phyloP scores from a whole-genome alignment of 2,329 filamentous ascomycete species.

The Ophiostoma perfectum region DNA sequence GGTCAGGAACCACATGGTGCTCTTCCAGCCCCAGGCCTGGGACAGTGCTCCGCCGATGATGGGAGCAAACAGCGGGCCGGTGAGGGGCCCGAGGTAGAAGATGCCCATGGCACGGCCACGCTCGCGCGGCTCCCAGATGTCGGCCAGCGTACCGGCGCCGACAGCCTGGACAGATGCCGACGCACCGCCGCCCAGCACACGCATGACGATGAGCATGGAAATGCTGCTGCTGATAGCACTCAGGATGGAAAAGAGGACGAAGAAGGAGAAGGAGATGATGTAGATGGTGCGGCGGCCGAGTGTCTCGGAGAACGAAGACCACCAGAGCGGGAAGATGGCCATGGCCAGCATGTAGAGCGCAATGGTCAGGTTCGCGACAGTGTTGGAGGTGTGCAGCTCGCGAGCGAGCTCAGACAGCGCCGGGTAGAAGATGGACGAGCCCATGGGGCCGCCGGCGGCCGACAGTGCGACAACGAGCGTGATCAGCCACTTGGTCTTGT shows the following conservation, averaged over 20 bases:
- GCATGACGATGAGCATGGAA: constrained; percentile 68
- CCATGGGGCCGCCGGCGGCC: constrained; percentile 72
- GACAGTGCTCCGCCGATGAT: constrained; percentile 71
- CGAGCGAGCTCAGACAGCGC: constrained; percentile 58
- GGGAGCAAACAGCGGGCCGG: constrained; percentile 68
- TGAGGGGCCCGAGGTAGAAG: constrained; percentile 74
- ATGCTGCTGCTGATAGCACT: constrained; percentile 65
- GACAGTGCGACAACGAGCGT: constrained; percentile 73
- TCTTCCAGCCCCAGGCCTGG: constrained; percentile 65
- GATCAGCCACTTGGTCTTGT: constrained; percentile 76
- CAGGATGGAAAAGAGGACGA: constrained; percentile 64
- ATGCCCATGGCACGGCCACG: constrained; percentile 74
- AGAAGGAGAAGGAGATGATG: constrained; percentile 66
- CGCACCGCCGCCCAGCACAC: constrained; percentile 67
- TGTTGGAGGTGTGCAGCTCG: constrained; percentile 57
- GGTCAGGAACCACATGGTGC: constrained; percentile 71
- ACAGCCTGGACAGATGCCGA: constrained; percentile 77
- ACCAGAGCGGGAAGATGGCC: constrained; percentile 82
- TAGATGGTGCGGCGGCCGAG: constrained; percentile 74
- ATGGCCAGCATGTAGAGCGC: constrained; percentile 78
- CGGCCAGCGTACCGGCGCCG: constrained; percentile 75
- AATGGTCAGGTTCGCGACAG: constrained; percentile 68
- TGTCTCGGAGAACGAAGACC: constrained; percentile 73
- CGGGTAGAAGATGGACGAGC: constrained; percentile 77
- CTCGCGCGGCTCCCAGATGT: constrained; percentile 69